phyloP scores from a whole-genome alignment of 495 filamentous ascomycete species.

The Cercophora newfieldiana region DNA sequence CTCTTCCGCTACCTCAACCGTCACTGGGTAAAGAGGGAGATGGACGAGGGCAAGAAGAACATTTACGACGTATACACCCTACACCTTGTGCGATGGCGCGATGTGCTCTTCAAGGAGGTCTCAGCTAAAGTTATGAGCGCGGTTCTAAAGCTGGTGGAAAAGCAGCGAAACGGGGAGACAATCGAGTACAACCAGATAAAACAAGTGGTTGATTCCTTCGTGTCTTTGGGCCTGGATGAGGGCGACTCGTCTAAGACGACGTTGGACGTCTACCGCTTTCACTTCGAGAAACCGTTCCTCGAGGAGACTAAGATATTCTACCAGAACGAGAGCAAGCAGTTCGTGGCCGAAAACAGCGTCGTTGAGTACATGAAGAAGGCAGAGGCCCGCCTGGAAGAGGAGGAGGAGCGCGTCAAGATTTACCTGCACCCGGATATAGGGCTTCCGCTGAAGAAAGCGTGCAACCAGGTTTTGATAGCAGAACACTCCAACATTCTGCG shows the following conservation, averaged over 20 bases:
- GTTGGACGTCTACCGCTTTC: slow-evolving; percentile 86
- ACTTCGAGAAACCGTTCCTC: slow-evolving; percentile 93
- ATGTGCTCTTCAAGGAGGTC: slow-evolving; percentile 82
- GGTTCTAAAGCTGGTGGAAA: slow-evolving; percentile 93
- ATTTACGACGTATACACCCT: slow-evolving; percentile 97
- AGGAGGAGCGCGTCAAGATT: slow-evolving; percentile 89
- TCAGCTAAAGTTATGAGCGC: slow-evolving; percentile 90
- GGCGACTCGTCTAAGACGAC: slow-evolving; percentile 90
- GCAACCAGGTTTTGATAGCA: slow-evolving; percentile 85
- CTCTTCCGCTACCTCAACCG: slow-evolving; percentile 95
- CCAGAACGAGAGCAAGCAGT: slow-evolving; percentile 86
- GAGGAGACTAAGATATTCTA: slow-evolving; percentile 83
- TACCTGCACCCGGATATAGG: slow-evolving; percentile 91
- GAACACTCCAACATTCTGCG: slow-evolving; percentile 80
- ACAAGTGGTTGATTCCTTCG: slow-evolving; percentile 94
- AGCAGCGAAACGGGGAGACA: slow-evolving; percentile 95
- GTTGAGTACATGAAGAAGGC: slow-evolving; percentile 99
- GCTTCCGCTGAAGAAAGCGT: slow-evolving; percentile 77
- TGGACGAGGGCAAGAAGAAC: slow-evolving; percentile 98
- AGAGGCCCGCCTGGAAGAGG: slow-evolving; percentile 84
- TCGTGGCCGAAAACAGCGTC: slow-evolving; percentile 94
- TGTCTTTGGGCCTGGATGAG: slow-evolving; percentile 92
- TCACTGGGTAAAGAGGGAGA: slow-evolving; percentile 98
- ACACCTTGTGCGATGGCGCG: slow-evolving; percentile 91
- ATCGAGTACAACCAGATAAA: slow-evolving; percentile 98